phyloP scores from a whole-genome alignment of 2,329 filamentous ascomycete genomes.

The Sporothrix phasma region DNA sequence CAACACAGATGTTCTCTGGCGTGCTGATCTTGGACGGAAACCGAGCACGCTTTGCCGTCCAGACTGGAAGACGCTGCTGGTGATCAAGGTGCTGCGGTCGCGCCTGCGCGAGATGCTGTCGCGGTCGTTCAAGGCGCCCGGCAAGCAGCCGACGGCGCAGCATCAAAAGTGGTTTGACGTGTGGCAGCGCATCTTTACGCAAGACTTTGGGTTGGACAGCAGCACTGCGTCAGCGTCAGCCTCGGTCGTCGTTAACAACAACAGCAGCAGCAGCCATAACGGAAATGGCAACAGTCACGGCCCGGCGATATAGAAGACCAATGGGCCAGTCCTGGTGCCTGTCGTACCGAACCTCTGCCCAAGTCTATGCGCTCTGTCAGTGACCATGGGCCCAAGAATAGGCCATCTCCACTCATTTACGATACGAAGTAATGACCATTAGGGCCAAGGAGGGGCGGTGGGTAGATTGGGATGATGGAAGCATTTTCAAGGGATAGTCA shows the following conservation, averaged over 20 bases:
- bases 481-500: background rate
- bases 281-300: background rate
- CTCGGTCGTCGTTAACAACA: background rate
- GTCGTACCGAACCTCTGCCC: background rate
- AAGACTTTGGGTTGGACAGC: conserved; percentile 29
- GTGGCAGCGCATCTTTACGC: conserved; percentile 60
- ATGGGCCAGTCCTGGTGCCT: no score
- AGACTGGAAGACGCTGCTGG: conserved; percentile 85
- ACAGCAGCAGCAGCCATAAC: no score
- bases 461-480: background rate
- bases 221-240: background rate
- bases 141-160: conserved; percentile 51
- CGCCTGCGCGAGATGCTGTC: conserved; percentile 67
- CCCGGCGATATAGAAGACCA: background rate
- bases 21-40: conserved; percentile 83
- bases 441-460: background rate
- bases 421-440: background rate
- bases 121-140: conserved; percentile 57
- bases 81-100: conserved; percentile 69
- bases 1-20: conserved; percentile 69
- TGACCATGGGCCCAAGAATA: background rate
- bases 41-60: conserved; percentile 69
- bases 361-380: background rate
- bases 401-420: conserved; percentile 1
- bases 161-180: conserved; percentile 66